A percentile compares a stretch with the other conserved stretches of the same genome.
Conservation (phyloP, 495 filamentous ascomycete species). For the Neurospora discreta region DNA sequence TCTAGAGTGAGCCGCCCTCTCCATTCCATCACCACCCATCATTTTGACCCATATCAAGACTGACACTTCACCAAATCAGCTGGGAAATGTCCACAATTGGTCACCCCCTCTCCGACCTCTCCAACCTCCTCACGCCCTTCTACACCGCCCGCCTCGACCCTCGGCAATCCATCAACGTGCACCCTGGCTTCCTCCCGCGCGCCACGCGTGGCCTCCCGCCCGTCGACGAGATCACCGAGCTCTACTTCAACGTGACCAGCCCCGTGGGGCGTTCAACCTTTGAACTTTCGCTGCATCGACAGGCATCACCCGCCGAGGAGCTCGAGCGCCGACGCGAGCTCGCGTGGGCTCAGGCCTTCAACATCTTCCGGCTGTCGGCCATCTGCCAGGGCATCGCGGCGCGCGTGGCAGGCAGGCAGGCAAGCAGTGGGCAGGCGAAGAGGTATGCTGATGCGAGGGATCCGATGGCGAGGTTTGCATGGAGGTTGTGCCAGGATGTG, state of each 20-base stretch:
- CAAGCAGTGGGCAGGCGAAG: constrained; percentile 71
- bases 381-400: constrained; percentile 95
- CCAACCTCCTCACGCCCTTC: constrained; percentile 67
- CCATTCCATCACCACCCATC: not conserved
- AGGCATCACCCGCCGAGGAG: constrained; percentile 28
- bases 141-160: constrained; percentile 29
- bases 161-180: constrained; percentile 17
- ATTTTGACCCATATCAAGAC: not conserved
- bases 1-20: constrained; percentile 50
- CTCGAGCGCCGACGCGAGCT: constrained; percentile 36
- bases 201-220: constrained; percentile 63
- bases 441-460: constrained; percentile 55
- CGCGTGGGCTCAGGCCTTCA: constrained; percentile 55
- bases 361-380: constrained; percentile 51
- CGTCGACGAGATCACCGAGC: constrained; percentile 54
- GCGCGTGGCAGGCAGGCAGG: constrained; percentile 71
- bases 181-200: constrained; percentile 47
- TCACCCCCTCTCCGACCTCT: constrained; percentile 81
- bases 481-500: constrained; percentile 38
- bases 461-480: constrained; percentile 63
- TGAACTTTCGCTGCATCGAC: constrained; percentile 11
- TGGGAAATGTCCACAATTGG: constrained; percentile 98
- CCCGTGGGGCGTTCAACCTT: constrained; percentile 40
- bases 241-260: constrained; percentile 65
- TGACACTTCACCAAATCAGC: constrained; percentile 23